A percentile compares a stretch with the other conserved stretches of the same genome.
Evolutionary conservation across 192 early-diverging fungal genomes (phyloP).

Genomic region (Allomyces macrogynus): DNA sequence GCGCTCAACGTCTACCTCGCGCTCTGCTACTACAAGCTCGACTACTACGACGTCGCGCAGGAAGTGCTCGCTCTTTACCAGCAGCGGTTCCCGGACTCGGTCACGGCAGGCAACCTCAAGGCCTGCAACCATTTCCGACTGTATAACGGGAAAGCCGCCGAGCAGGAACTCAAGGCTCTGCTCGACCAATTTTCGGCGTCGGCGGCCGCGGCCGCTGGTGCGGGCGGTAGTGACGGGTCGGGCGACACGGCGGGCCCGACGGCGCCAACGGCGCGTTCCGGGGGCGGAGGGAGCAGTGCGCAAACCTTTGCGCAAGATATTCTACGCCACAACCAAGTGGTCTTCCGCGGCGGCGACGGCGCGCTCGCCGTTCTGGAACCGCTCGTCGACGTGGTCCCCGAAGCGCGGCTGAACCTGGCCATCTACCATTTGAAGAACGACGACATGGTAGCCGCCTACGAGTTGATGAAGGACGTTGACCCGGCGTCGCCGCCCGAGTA

Average conservation of each 20-base stretch:
- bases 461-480: slow-evolving; percentile 42
- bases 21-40: slow-evolving; percentile 45
- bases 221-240: background rate
- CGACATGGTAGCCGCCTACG: slow-evolving; percentile 31
- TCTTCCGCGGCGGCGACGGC: slow-evolving; percentile 33
- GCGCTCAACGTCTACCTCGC: slow-evolving; percentile 41
- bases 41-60: slow-evolving; percentile 44
- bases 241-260: no score
- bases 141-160: slow-evolving; percentile 42
- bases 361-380: slow-evolving; percentile 32
- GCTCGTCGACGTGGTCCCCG: slow-evolving; percentile 34
- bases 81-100: slow-evolving; percentile 31
- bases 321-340: slow-evolving; percentile 14
- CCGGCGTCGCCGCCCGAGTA: slow-evolving; percentile 37
- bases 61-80: slow-evolving; percentile 37
- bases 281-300: background rate
- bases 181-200: slow-evolving; percentile 19
- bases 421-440: slow-evolving; percentile 35
- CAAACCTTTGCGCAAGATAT: background rate
- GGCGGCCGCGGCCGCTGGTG: background rate
- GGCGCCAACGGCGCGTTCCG: background rate
- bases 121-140: slow-evolving; percentile 41
- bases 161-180: slow-evolving; percentile 26
- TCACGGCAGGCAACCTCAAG: slow-evolving; percentile 34
- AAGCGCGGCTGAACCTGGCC: slow-evolving; percentile 36